Evolutionary conservation across 257 asterid species (phyloP).

Genomic region (Linderniella brevidens): DNA sequence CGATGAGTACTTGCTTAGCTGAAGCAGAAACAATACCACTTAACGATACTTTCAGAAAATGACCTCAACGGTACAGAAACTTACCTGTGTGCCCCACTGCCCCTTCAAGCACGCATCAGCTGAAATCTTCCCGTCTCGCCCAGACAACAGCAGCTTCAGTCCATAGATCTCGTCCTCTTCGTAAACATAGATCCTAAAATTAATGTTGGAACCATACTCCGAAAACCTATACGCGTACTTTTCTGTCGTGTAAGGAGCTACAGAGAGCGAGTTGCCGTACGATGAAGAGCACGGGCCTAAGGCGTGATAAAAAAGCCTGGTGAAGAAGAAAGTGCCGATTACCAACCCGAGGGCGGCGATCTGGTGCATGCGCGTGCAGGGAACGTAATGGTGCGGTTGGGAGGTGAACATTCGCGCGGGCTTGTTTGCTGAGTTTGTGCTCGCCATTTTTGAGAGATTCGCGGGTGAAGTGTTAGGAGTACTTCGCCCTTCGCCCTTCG

Average conservation of each 20-base stretch:
- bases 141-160: constrained; percentile 46
- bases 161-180: constrained; percentile 73
- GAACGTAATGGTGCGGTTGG: too few species aligned
- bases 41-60: neutral
- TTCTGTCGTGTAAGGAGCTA: constrained; percentile 4
- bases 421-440: too few species aligned
- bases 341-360: constrained; percentile 65
- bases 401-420: too few species aligned
- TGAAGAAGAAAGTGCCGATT: constrained; percentile 59
- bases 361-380: constrained; percentile 67
- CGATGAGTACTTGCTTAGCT: too few species aligned
- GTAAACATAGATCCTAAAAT: constrained; percentile 71
- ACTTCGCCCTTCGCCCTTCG: too few species aligned
- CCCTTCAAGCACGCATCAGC: constrained; percentile 72
- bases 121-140: constrained; percentile 64
- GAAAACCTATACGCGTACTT: constrained; percentile 14
- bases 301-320: constrained; percentile 54
- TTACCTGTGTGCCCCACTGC: constrained; percentile 95
- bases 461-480: too few species aligned
- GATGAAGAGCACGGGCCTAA: constrained; percentile 19
- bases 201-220: constrained; percentile 32
- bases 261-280: constrained; percentile 13
- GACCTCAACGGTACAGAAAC: neutral
- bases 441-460: too few species aligned
- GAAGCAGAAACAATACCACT: too few species aligned